Percentiles rank a stretch among this genome's conserved stretches.
Conservation (phyloP, 192 early-diverging fungal genomes). For the Pecoramyces ruminantium region DNA sequence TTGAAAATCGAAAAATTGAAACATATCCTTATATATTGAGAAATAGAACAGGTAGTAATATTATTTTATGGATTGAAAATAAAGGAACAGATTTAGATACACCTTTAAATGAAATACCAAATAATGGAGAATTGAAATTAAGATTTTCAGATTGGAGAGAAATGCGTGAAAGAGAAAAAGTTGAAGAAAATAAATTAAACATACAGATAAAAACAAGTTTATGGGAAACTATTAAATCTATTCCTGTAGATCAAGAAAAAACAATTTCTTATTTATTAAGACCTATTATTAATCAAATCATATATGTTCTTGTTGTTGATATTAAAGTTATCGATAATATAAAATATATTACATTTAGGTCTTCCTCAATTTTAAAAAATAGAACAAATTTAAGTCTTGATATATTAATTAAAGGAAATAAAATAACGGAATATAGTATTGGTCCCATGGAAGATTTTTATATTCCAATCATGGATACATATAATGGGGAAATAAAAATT, state of each 20-base stretch:
- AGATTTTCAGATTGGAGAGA: constrained; percentile 49
- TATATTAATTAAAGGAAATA: constrained; percentile 42
- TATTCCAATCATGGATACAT: constrained; percentile 77
- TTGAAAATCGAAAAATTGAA: not conserved
- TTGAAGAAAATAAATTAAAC: not conserved
- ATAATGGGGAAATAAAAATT: constrained; percentile 57
- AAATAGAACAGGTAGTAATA: constrained; percentile 81
- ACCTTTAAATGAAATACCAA: not conserved
- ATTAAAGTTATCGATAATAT: constrained; percentile 71
- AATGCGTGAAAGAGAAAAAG: constrained; percentile 24
- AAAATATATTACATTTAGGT: constrained; percentile 84
- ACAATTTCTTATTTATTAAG: constrained; percentile 59
- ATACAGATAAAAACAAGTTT: not conserved
- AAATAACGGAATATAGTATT: constrained; percentile 7
- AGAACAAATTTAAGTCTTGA: constrained; percentile 59
- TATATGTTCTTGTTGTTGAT: constrained; percentile 74
- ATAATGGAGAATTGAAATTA: not conserved
- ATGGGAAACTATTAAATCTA: constrained; percentile 83
- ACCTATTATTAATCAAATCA: constrained; percentile 58
- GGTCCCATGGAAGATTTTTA: constrained; percentile 69
- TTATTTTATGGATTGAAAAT: constrained; percentile 56
- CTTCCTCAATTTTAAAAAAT: constrained; percentile 68
- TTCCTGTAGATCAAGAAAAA: constrained; percentile 81
- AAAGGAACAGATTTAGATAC: not conserved
- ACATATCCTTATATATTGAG: constrained; percentile 42